phyloP scores from a whole-genome alignment of 2,329 filamentous ascomycete species.

The Epicoccum nigrum region DNA sequence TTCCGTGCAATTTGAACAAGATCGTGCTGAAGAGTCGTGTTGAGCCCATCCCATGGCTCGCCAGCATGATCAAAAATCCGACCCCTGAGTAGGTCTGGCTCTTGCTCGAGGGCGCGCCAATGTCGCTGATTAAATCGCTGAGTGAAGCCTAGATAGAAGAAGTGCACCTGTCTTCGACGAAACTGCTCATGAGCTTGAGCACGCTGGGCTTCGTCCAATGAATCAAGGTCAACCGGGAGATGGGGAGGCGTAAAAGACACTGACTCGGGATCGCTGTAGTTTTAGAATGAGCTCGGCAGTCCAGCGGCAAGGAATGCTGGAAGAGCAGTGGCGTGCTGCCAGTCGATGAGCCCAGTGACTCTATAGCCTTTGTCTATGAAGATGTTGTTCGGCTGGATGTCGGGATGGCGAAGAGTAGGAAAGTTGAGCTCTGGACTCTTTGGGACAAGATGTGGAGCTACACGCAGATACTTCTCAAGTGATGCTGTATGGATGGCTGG shows the following conservation, averaged over 20 bases:
- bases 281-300: conserved; percentile 50
- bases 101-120: conserved; percentile 30
- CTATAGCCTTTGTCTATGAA: conserved; percentile 28
- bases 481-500: conserved; percentile 36
- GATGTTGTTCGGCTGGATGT: conserved; percentile 40
- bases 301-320: conserved; percentile 48
- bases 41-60: conserved; percentile 40
- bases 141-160: conserved; percentile 36
- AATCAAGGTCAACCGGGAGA: conserved; percentile 31
- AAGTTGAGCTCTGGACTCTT: conserved; percentile 15
- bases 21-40: conserved; percentile 35
- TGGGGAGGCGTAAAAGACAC: conserved; percentile 28
- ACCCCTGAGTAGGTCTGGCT: conserved; percentile 29
- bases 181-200: too few species aligned
- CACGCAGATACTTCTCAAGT: conserved; percentile 38
- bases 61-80: conserved; percentile 36
- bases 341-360: conserved; percentile 48
- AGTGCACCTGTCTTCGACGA: conserved; percentile 38
- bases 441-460: conserved; percentile 32
- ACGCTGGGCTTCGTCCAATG: conserved; percentile 27
- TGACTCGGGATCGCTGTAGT: conserved; percentile 46
- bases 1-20: conserved; percentile 28
- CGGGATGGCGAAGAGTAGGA: conserved; percentile 42
- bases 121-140: conserved; percentile 33
- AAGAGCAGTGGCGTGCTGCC: conserved; percentile 48